Evolutionary conservation across 352 stramenopile genomes (phyloP), one percentile per base, ranked within the genome.

Genomic region (Pythium coloratum): DNA sequence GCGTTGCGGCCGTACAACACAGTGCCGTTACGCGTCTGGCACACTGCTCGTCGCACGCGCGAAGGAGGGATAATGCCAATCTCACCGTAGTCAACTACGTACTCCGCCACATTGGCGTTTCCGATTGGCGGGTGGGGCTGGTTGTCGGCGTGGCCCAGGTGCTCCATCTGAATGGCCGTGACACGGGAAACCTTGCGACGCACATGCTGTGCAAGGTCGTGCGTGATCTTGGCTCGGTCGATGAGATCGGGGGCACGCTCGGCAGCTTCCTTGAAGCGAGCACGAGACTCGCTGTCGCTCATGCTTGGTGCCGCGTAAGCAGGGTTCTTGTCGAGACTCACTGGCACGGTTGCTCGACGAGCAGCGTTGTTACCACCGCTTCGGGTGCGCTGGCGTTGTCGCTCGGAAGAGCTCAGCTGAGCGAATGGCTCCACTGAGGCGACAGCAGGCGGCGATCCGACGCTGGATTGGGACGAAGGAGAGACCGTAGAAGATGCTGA

Each of bases 161-260:
- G 58, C 44, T 91, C 85, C n/a, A 78, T 79, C 60, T 90, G 85
- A 28, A 93, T 62, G 2, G 81, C 83, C 32, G 84, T 55, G 28
- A 92, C 73, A 53, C 85, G 85, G 58, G 82, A 89, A 3, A 90
- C 70, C 64, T 84, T 86, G 36, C 55, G 66, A 55, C 85, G 82
- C 20, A 84, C 78, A 64, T 92, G 81, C 67, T 94, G 78, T 3
- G 84, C 87, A 47, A 95, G 69, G 24, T 77, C 76, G 58, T 92
- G 85, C 5, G 85, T 82, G 62, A 81, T 82, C 51, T 86, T 77
- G 7, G 86, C 76, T 16, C 75, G 73, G 38, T 81, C 69, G 61
- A 94, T 90, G 54, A 94, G 88, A 40, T 80, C 77, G 30, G 83
- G 77, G 6, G 81, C 76, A 13, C 66, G 70, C 32, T 76, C 60